A percentile compares a stretch with the other conserved stretches of the same genome.
These are phyloP conservation scores for Helianthus tuberosus DNA, from an alignment of 129 eudicot genomes.

Conservation along the genomic window DNA sequence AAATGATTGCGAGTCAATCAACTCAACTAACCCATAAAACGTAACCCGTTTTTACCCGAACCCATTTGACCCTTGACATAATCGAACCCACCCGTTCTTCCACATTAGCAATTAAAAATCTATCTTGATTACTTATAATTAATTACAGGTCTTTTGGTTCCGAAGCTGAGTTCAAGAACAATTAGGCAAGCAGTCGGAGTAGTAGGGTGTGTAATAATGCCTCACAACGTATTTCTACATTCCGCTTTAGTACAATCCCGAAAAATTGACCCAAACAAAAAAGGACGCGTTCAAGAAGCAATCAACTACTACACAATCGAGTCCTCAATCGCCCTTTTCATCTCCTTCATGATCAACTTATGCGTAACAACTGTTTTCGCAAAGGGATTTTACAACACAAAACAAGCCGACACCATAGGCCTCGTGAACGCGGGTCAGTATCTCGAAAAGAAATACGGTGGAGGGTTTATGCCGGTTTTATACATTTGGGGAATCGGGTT, in stretches of 20 bases:
- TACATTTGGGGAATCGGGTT: constrained; percentile 95
- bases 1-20: too few relatives aligned
- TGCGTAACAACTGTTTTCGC: constrained; percentile 94
- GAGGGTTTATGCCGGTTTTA: constrained; percentile 74
- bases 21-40: too few relatives aligned
- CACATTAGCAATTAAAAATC: too few relatives aligned
- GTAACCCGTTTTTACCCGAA: too few relatives aligned
- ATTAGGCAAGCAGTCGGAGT: constrained; percentile 94
- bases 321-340: constrained; percentile 71
- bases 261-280: constrained; percentile 62
- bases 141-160: constrained; percentile 77
- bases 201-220: constrained; percentile 93
- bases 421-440: constrained; percentile 92
- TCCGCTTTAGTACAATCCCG: constrained; percentile 95
- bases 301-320: constrained; percentile 84
- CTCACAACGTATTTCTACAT: constrained; percentile 87
- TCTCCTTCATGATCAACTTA: constrained; percentile 81
- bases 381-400: constrained; percentile 76
- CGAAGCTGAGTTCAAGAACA: constrained; percentile 85
- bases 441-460: constrained; percentile 87
- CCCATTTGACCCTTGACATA: too few relatives aligned
- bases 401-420: constrained; percentile 72
- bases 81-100: too few relatives aligned
- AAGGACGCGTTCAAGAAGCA: constrained; percentile 82
- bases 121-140: constrained; percentile 7